Conservation (phyloP, 805 yeast species). For the Kodamaea leandrae region DNA sequence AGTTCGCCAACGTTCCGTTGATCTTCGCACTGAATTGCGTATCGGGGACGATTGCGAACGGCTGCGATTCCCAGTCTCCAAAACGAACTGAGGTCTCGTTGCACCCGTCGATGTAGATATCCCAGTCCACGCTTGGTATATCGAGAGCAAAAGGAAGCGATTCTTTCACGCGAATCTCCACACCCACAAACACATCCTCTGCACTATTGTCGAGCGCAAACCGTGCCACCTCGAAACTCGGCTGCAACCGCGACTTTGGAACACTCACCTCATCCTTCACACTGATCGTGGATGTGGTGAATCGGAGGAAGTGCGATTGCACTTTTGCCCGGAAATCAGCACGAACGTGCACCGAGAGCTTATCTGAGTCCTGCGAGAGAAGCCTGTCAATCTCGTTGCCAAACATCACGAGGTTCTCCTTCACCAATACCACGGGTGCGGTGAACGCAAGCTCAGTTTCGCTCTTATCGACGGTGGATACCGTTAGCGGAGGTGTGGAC, state of each 20-base stretch:
- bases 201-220: constrained; percentile 12
- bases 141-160: constrained; percentile 18
- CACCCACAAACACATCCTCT: constrained; percentile 7
- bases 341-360: constrained; percentile 20
- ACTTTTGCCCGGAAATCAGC: constrained; percentile 20
- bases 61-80: constrained; percentile 22
- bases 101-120: constrained; percentile 28
- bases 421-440: constrained; percentile 19
- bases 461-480: constrained; percentile 20
- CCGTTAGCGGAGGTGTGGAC: constrained; percentile 24
- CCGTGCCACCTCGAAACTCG: constrained; percentile 13
- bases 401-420: constrained; percentile 18
- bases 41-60: constrained; percentile 9
- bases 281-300: constrained; percentile 16
- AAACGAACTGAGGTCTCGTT: constrained; percentile 16
- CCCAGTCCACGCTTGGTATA: constrained; percentile 26
- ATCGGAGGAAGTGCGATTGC: constrained; percentile 15
- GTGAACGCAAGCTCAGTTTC: constrained; percentile 24
- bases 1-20: constrained; percentile 18
- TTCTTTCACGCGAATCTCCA: constrained; percentile 10
- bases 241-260: constrained; percentile 16
- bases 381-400: constrained; percentile 12
- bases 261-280: constrained; percentile 12
- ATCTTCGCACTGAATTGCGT: constrained; percentile 16
- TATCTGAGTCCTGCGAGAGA: not conserved